Conservation (phyloP, 208 protist species). For the Crithidia thermophila region DNA sequence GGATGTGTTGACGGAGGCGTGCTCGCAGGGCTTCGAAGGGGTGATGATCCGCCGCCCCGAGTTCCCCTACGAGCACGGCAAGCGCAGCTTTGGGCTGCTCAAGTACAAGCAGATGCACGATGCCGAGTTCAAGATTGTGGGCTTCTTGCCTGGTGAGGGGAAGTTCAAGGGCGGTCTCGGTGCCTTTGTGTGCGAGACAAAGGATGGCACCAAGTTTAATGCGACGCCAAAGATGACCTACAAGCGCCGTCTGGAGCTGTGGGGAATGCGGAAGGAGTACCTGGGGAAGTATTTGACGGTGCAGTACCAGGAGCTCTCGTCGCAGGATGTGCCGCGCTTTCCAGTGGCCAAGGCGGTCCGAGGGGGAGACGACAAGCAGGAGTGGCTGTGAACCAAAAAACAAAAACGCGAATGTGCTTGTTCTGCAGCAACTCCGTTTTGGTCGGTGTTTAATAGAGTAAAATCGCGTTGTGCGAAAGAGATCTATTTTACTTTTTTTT, state of each 20-base stretch:
- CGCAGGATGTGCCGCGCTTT: conserved; percentile 89
- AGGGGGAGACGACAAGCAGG: conserved; percentile 49
- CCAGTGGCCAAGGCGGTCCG: conserved; percentile 84
- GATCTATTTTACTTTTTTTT: not conserved
- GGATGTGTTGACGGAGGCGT: conserved; percentile 79
- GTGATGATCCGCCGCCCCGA: conserved; percentile 87
- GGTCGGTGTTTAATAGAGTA: not conserved
- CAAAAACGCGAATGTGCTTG: no score
- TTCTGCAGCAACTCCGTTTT: not conserved
- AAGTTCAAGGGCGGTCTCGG: conserved; percentile 87
- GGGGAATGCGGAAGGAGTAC: conserved; percentile 56
- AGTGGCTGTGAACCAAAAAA: conserved; percentile 81
- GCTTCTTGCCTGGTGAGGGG: conserved; percentile 79
- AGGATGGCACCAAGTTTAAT: conserved; percentile 75
- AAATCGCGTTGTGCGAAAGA: no score
- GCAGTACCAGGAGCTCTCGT: conserved; percentile 88
- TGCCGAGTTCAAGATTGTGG: conserved; percentile 89
- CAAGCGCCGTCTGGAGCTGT: conserved; percentile 62
- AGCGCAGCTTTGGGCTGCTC: conserved; percentile 87
- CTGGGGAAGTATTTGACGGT: conserved; percentile 85
- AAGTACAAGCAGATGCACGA: conserved; percentile 94
- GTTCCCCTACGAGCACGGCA: conserved; percentile 90
- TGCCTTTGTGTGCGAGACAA: conserved; percentile 86
- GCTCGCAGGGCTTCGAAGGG: conserved; percentile 88
- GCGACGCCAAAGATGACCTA: conserved; percentile 72